Evolutionary conservation across 2,329 filamentous ascomycete species (phyloP), one percentile per base, ranked within the genome.

Genomic region (Calonectria pseudoturangicola): DNA sequence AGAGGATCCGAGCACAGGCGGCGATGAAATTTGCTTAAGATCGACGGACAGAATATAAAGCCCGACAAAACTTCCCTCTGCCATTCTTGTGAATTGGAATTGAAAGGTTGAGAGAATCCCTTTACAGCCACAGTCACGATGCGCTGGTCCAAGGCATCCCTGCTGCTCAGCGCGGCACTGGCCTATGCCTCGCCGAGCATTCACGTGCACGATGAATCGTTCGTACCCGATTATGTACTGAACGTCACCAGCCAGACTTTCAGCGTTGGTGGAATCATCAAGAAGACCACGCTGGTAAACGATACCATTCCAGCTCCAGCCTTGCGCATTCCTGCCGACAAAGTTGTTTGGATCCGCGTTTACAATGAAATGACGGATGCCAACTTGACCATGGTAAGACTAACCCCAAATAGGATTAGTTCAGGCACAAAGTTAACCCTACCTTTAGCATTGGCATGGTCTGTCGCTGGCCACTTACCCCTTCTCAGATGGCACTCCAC

Each of bases 331-430:
- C 54, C 54, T 6, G 54, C 54, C 8, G 54, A 60, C 33, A 60
- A 60, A 60, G 54, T 60, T 16, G 8, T 60, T 41, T 60, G 54
- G 54, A 60, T 60, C 16, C 36, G 54, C 39, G 54, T 60, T 41
- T 60, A 60, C 21, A 60, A 60, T 28, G 54, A 60, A 60, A 60
- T 60, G 54, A 41, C 33, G 33, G 54, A 60, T 60, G 39, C 54
- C 54, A 60, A 60, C 33, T 16, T 60, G 54, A 60, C 54, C 36
- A 60, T 60, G 54, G 54, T 60, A n/a, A 43, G 54, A 16, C 36
- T 41, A 41, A 39, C 21, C 33, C 7, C 13, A 41, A 41, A 60
- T 39, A 36, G 33, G 13, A 27, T 41, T 60, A 21, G 12, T 41
- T 60, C 21, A 41, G 39, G 16, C n/a, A 7, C 27, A 27, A 30